Evolutionary conservation across 345 rosid genomes (phyloP), one percentile per base, ranked within the genome.

Genomic region (Eucalyptus viminalis): DNA sequence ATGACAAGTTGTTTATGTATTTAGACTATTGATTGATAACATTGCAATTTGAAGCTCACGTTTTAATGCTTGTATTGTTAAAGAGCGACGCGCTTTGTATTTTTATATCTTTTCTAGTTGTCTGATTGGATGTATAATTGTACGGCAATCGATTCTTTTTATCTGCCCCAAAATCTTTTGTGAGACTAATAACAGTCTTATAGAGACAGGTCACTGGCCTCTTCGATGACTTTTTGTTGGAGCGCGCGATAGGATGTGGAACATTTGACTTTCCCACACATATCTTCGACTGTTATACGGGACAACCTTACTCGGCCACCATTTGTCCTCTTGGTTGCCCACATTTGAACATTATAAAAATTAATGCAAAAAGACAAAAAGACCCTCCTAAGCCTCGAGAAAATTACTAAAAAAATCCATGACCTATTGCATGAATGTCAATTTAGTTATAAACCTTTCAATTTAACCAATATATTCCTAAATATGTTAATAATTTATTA

Each of bases 381-480:
- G 4, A 21, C 8, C 15, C 85, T 40, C 47, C 4, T 6, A 11
- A 40, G 14, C 47, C 47, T 76, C 5, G 5, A 4, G 27, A 40
- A 76, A 40, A 40, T 21, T 21, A 22, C 15, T 5, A 40, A 3
- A 76, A 21, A 76, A 76, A 25, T 76, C 85, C 1, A 40, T 0
- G 24, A 40, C 3, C 2, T 37, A 0, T 21, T 40, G 15, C 5
- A 76, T 14, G 6, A 31, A 40, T 40, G 14, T 3, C 16, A 4
- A 76, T 76, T 11, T 0, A 37, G 0, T 10, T 7, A 37, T 40
- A 40, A 76, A 76, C 1, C 0, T 76, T 76, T 76, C 25, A 40
- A 37, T 11, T 40, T 76, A 13, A 0, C 3, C 3, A 21, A 37
- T 19, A 16, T 34, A 69, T 19, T 69, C 4, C 0, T 16, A 8